phyloP scores from a whole-genome alignment of 73 alveolate species.

The Breviolum minutum region DNA sequence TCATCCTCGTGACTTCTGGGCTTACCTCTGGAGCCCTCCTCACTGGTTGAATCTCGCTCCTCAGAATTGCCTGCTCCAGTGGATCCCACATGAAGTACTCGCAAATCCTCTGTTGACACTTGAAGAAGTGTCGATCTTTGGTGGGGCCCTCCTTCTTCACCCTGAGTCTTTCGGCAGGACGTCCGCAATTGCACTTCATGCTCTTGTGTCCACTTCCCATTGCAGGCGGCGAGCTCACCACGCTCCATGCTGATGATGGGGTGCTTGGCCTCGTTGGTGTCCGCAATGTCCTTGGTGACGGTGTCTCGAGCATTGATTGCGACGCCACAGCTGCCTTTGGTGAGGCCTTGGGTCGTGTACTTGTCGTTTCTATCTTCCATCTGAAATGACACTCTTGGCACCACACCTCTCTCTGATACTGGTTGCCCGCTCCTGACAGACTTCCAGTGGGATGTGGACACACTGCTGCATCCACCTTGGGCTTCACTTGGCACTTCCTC shows the following conservation, averaged over 20 bases:
- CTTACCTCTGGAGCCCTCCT: background rate
- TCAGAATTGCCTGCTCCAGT: background rate
- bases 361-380: background rate
- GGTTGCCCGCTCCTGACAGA: constrained; percentile 28
- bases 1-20: background rate
- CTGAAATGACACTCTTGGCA: background rate
- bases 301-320: background rate
- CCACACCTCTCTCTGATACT: constrained; percentile 6
- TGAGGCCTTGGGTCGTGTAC: too few relatives aligned
- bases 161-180: background rate
- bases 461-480: background rate
- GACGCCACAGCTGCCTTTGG: background rate
- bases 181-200: background rate
- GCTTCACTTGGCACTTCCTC: background rate
- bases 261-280: background rate
- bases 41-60: background rate
- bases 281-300: background rate
- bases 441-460: background rate
- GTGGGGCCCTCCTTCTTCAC: constrained; percentile 36
- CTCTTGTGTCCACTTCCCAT: too few relatives aligned
- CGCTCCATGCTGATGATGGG: too few relatives aligned
- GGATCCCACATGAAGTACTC: constrained; percentile 52
- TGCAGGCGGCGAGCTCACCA: too few relatives aligned
- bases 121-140: constrained; percentile 8
- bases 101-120: background rate